Evolutionary conservation across 2,329 filamentous ascomycete genomes (phyloP).

Genomic region (Ophiostoma populinum): DNA sequence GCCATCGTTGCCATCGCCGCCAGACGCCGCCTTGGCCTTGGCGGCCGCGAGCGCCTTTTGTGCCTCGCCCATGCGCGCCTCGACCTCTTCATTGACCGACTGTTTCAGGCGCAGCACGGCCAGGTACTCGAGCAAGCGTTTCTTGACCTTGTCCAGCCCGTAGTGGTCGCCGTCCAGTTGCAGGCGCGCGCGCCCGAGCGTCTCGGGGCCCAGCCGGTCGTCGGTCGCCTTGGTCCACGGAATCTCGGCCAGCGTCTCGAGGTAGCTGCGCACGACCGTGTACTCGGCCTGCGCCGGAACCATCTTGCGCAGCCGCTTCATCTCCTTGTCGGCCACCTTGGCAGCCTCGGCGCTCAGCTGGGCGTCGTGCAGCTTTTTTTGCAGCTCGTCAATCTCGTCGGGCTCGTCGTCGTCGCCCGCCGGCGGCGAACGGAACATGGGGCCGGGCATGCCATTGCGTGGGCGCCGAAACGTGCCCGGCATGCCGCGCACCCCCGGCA

Average conservation of each 20-base stretch:
- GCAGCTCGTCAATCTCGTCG: conserved; percentile 81
- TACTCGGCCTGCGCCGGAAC: conserved; percentile 92
- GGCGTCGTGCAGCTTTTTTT: conserved; percentile 70
- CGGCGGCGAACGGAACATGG: conserved; percentile 2
- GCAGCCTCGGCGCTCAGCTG: conserved; percentile 67
- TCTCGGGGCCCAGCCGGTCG: conserved; percentile 69
- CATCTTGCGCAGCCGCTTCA: conserved; percentile 85
- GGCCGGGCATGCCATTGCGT: conserved; percentile 10
- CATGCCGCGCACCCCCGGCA: too few relatives aligned
- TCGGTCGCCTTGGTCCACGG: conserved; percentile 78
- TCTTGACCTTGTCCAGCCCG: conserved; percentile 92
- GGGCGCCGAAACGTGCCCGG: too few relatives aligned
- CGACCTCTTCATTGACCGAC: conserved; percentile 66
- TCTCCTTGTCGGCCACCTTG: conserved; percentile 79
- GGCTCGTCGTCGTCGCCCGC: conserved; percentile 41
- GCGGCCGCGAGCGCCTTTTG: conserved; percentile 36
- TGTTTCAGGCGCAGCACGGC: conserved; percentile 95
- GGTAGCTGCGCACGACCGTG: conserved; percentile 79
- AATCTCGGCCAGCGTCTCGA: conserved; percentile 86
- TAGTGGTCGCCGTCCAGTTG: conserved; percentile 95
- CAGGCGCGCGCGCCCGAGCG: conserved; percentile 60
- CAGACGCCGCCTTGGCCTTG: too few relatives aligned
- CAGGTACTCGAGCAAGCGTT: conserved; percentile 83
- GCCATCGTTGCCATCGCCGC: conserved; percentile 17
- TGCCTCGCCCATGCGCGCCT: conserved; percentile 55